These are phyloP conservation scores for Phylloboletellus chloephorus DNA, from an alignment of 1,284 basidiomycete genomes.

Conservation along the genomic window DNA sequence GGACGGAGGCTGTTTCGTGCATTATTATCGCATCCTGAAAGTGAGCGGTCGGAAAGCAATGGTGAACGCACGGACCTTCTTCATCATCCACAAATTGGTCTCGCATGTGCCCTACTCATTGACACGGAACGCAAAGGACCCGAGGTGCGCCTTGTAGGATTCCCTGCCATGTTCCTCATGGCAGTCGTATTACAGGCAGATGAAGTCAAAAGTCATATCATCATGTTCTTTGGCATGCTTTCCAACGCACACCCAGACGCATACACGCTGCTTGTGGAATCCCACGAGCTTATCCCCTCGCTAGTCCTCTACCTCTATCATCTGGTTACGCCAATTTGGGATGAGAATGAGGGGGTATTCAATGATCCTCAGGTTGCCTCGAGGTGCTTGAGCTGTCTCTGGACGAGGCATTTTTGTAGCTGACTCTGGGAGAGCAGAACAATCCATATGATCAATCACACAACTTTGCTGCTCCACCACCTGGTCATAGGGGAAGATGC, in stretches of 20 bases:
- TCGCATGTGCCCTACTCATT: conserved; percentile 46
- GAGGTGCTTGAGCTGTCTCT: conserved; percentile 31
- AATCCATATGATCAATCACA: conserved; percentile 45
- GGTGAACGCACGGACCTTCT: conserved; percentile 23
- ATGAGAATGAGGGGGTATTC: conserved; percentile 49
- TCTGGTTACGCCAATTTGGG: conserved; percentile 56
- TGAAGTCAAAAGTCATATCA: conserved; percentile 42
- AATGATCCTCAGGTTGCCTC: conserved; percentile 34
- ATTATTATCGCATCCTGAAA: conserved; percentile 31
- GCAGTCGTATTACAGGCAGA: conserved; percentile 31
- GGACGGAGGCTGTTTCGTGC: conserved; percentile 38
- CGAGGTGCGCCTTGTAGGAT: conserved; percentile 35
- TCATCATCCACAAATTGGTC: conserved; percentile 47
- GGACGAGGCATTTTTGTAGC: conserved; percentile 1
- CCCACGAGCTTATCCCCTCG: conserved; percentile 54
- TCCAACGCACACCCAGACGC: conserved; percentile 50
- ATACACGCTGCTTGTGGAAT: conserved; percentile 45
- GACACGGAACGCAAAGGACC: conserved; percentile 39
- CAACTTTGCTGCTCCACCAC: conserved; percentile 54
- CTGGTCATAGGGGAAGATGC: conserved; percentile 47
- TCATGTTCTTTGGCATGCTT: conserved; percentile 54
- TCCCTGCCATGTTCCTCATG: conserved; percentile 2
- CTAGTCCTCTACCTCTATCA: conserved; percentile 51
- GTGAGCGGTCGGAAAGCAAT: conserved; percentile 11
- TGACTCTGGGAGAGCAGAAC: conserved; percentile 35